These are phyloP conservation scores for Pythium myriotylum DNA, from an alignment of 352 stramenopile genomes.

Conservation along the genomic window DNA sequence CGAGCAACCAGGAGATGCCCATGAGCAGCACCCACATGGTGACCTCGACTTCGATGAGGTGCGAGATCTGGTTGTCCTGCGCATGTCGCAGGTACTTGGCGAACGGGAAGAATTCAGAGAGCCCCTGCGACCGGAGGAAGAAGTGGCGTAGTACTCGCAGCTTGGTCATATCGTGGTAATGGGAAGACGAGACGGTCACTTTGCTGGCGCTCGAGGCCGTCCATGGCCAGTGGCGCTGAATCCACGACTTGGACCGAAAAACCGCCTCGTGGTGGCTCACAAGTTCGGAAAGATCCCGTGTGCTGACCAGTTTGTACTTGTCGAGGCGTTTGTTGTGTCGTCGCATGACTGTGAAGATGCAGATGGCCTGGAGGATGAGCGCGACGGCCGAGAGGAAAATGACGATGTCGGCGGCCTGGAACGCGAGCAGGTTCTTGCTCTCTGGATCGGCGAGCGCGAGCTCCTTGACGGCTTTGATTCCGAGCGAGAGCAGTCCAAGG, in stretches of 20 bases:
- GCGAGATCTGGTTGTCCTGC: constrained; percentile 69
- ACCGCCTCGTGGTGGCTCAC: constrained; percentile 28
- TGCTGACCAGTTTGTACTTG: constrained; percentile 26
- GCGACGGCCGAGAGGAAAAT: constrained; percentile 34
- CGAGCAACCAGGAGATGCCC: constrained; percentile 17
- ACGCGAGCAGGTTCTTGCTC: constrained; percentile 24
- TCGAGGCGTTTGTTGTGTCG: constrained; percentile 27
- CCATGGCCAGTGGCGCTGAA: constrained; percentile 9
- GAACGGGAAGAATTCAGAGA: constrained; percentile 39
- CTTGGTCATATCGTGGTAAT: constrained; percentile 5
- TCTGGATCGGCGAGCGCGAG: constrained; percentile 12
- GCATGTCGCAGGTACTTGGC: constrained; percentile 67
- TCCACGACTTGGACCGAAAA: constrained; percentile 13
- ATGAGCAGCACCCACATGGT: constrained; percentile 42
- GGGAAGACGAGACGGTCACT: neutral
- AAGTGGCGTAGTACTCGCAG: constrained; percentile 18
- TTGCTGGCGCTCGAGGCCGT: neutral
- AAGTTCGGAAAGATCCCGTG: constrained; percentile 18
- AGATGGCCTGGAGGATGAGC: constrained; percentile 33
- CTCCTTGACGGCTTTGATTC: constrained; percentile 28
- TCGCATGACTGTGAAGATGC: constrained; percentile 28
- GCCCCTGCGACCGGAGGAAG: constrained; percentile 10
- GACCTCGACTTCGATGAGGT: constrained; percentile 72
- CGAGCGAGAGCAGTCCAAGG: constrained; percentile 29
- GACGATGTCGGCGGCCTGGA: constrained; percentile 37